phyloP scores from a whole-genome alignment of 306 rosid species.

The Senna tora region DNA sequence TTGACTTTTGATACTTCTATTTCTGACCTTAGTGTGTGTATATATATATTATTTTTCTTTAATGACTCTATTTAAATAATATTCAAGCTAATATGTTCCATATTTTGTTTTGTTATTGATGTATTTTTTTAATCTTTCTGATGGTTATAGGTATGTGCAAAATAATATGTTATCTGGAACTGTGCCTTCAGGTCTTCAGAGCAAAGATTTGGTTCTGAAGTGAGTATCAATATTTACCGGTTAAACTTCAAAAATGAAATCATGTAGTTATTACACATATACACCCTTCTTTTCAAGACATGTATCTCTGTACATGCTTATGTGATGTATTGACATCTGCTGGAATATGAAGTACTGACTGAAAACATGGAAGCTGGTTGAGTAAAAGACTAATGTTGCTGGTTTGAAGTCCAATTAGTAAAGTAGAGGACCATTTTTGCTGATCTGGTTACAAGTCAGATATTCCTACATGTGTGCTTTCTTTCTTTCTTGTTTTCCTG shows the following conservation, averaged over 20 bases:
- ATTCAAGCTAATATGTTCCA: constrained; percentile 1
- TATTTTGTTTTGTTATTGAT: constrained; percentile 16
- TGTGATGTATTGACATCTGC: not conserved
- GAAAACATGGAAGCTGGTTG: constrained; percentile 1
- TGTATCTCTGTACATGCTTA: not conserved
- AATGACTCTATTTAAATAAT: not conserved
- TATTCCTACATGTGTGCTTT: not conserved
- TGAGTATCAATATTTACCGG: constrained; percentile 49
- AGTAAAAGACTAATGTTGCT: not conserved
- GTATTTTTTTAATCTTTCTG: constrained; percentile 33
- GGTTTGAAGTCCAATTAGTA: not conserved
- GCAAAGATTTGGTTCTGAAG: constrained; percentile 59
- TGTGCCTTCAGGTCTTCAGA: constrained; percentile 67
- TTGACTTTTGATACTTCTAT: constrained; percentile 3
- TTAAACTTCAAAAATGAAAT: constrained; percentile 17
- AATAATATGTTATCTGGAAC: constrained; percentile 82
- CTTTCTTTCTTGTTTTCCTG: not conserved
- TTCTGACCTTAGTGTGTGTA: not conserved
- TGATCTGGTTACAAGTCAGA: not conserved
- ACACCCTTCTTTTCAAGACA: not conserved
- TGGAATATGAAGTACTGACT: not conserved
- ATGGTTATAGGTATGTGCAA: constrained; percentile 75
- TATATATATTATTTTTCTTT: not conserved
- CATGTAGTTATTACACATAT: constrained; percentile 12
- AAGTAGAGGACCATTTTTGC: not conserved